Evolutionary conservation across 2,329 filamentous ascomycete genomes (phyloP).

Genomic region (Epichloe sibirici): DNA sequence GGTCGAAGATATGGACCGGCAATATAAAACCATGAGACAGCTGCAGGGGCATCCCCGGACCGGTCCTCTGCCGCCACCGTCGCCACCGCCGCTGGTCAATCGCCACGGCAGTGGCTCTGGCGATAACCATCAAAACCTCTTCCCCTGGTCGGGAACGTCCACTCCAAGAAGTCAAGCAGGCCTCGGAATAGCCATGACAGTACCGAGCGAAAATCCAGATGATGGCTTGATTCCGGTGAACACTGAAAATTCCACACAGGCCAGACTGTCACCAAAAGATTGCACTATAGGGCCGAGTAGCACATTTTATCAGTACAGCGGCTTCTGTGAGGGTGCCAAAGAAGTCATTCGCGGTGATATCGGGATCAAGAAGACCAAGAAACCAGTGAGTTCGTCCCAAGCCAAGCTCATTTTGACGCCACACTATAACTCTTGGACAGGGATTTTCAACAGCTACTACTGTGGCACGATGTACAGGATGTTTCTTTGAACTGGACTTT

Average conservation of each 20-base stretch:
- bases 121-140: background rate
- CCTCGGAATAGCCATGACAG: background rate
- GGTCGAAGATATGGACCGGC: constrained; percentile 7
- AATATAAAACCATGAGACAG: constrained; percentile 4
- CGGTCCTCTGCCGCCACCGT: background rate
- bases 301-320: constrained; percentile 40
- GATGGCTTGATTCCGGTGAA: constrained; percentile 14
- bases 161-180: background rate
- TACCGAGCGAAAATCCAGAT: constrained; percentile 5
- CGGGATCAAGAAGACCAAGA: constrained; percentile 38
- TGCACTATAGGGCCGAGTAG: constrained; percentile 32
- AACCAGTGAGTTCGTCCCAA: constrained; percentile 24
- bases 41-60: background rate
- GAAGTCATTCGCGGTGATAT: constrained; percentile 35
- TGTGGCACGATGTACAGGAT: constrained; percentile 40
- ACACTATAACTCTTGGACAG: constrained; percentile 14
- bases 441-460: constrained; percentile 28
- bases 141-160: background rate
- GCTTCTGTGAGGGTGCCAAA: constrained; percentile 43
- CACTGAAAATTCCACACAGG: background rate
- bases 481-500: constrained; percentile 42
- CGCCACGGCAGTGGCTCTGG: background rate
- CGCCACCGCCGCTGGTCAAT: background rate
- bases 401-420: background rate
- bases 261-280: constrained; percentile 13